A percentile compares a stretch with the other conserved stretches of the same genome.
phyloP scores from a whole-genome alignment of 345 rosid species.

The Euclidium syriacum region DNA sequence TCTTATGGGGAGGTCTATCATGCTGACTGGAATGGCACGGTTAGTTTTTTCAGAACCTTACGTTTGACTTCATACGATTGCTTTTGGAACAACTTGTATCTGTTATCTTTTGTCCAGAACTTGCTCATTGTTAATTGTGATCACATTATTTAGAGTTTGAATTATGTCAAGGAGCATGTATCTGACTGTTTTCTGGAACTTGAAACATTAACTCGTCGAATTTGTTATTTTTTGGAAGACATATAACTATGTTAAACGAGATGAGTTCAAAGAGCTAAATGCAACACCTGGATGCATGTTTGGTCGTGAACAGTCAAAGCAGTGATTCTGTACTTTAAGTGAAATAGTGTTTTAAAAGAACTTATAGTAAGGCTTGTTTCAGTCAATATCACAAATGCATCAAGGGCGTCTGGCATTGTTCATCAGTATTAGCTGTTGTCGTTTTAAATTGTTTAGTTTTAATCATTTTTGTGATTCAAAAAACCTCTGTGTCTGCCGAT shows the following conservation, averaged over 20 bases:
- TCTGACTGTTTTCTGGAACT: not conserved
- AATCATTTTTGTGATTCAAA: not conserved
- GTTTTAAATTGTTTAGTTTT: not conserved
- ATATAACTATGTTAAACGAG: not conserved
- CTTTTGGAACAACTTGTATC: not conserved
- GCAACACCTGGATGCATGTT: not conserved
- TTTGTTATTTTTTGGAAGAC: not conserved
- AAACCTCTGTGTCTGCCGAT: not conserved
- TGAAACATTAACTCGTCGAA: not conserved
- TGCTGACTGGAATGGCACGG: conserved; percentile 99
- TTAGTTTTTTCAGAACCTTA: conserved; percentile 39
- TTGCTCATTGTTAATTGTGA: not conserved
- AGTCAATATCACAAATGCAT: not conserved
- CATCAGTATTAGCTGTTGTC: not conserved
- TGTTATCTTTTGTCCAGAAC: not conserved
- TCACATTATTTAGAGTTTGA: not conserved
- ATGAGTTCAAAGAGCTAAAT: not conserved
- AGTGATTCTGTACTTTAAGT: not conserved
- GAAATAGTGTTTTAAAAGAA: not conserved
- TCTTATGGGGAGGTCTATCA: conserved; percentile 98
- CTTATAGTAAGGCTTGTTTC: conserved; percentile 1
- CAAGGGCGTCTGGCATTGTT: not conserved
- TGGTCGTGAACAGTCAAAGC: conserved; percentile 3
- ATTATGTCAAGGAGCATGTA: not conserved
- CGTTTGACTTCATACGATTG: conserved; percentile 8